Conservation (phyloP, 495 filamentous ascomycete species). For the Bacidia gigantensis region DNA sequence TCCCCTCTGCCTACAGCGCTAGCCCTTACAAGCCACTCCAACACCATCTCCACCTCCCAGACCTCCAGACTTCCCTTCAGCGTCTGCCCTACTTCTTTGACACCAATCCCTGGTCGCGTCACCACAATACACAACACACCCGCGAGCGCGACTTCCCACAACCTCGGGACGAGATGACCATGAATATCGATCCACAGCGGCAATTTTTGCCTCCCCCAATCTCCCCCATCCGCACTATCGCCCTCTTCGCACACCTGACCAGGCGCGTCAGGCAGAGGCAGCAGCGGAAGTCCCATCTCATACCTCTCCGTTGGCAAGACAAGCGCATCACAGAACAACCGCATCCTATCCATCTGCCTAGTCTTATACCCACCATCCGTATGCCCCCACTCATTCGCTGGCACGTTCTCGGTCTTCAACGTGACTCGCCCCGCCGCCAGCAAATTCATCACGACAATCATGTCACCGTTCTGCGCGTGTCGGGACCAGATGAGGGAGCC, state of each 20-base stretch:
- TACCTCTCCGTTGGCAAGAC: conserved; percentile 45
- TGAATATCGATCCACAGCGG: conserved; percentile 77
- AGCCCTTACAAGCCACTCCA: conserved; percentile 46
- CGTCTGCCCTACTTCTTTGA: conserved; percentile 36
- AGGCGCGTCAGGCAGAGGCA: conserved; percentile 21
- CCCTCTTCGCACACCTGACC: conserved; percentile 13
- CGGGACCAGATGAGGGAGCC: conserved; percentile 24
- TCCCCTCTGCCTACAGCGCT: conserved; percentile 22
- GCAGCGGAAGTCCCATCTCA: conserved; percentile 43
- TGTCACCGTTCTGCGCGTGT: conserved; percentile 47
- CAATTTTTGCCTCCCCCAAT: conserved; percentile 30
- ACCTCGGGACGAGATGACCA: conserved; percentile 39
- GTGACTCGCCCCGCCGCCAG: conserved; percentile 43
- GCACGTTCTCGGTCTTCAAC: conserved; percentile 42
- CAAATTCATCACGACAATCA: conserved; percentile 58
- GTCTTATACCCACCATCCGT: conserved; percentile 58
- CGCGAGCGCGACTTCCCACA: conserved; percentile 53
- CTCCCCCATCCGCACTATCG: conserved; percentile 6
- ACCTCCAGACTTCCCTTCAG: conserved; percentile 46
- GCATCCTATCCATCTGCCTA: conserved; percentile 51
- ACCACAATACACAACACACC: conserved; percentile 46
- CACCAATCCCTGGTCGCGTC: conserved; percentile 42
- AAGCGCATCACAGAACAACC: conserved; percentile 48
- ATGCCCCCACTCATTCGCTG: conserved; percentile 58
- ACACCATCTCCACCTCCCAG: conserved; percentile 53